Evolutionary conservation across 352 stramenopile genomes (phyloP).

Genomic region (Phytophthora kernoviae): DNA sequence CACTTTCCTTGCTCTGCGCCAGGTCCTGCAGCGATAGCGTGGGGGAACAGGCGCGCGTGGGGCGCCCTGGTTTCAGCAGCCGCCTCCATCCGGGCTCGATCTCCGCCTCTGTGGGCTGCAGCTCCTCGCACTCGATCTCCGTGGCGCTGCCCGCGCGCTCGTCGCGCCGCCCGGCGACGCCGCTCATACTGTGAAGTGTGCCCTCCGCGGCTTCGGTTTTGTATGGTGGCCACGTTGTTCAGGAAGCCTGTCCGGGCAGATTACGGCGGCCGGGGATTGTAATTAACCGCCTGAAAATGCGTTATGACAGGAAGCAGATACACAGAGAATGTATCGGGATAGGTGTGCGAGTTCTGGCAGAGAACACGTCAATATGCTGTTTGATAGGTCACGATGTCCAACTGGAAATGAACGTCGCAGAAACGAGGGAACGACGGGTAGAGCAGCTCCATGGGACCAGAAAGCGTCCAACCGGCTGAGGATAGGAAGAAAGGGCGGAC

Average conservation of each 20-base stretch:
- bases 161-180: conserved; percentile 29
- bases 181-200: conserved; percentile 24
- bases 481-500: conserved; percentile 39
- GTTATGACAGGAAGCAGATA: neutral
- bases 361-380: conserved; percentile 1
- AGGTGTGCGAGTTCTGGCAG: neutral
- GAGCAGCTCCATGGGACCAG: conserved; percentile 10
- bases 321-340: neutral
- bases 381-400: neutral
- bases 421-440: conserved; percentile 37
- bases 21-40: conserved; percentile 33
- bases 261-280: conserved; percentile 22
- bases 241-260: conserved; percentile 29
- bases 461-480: conserved; percentile 17
- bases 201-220: neutral
- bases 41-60: conserved; percentile 30
- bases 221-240: conserved; percentile 17
- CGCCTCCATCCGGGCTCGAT: conserved; percentile 29
- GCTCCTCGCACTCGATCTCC: conserved; percentile 51
- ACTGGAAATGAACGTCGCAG: conserved; percentile 25
- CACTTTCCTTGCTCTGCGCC: conserved; percentile 26
- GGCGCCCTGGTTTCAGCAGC: conserved; percentile 33
- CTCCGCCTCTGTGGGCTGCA: conserved; percentile 39
- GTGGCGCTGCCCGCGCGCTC: conserved; percentile 44
- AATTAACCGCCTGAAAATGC: neutral